Evolutionary conservation across 305 asterid genomes (phyloP).

Genomic region (Fraxinus albicans): DNA sequence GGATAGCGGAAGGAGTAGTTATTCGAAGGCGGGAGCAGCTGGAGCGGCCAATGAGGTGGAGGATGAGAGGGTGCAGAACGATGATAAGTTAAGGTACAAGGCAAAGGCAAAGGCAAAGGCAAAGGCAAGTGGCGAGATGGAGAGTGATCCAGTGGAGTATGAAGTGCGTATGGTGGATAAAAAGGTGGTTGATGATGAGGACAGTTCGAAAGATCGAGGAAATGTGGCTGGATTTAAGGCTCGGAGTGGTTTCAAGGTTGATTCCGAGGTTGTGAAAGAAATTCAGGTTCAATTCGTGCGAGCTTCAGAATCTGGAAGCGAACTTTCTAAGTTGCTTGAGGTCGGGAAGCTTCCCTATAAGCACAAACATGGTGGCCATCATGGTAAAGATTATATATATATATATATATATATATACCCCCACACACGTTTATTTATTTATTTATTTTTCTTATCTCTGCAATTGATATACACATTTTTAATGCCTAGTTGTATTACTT

Average conservation of each 20-base stretch:
- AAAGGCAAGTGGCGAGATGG: slow-evolving; percentile 32
- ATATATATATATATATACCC: too few species aligned
- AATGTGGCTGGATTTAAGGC: slow-evolving; percentile 59
- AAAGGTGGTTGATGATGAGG: slow-evolving; percentile 64
- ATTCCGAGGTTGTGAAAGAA: slow-evolving; percentile 77
- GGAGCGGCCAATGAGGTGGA: slow-evolving; percentile 33
- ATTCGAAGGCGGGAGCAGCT: slow-evolving; percentile 39
- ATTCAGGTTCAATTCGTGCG: slow-evolving; percentile 74
- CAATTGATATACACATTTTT: slow-evolving; percentile 19
- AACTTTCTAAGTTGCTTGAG: slow-evolving; percentile 78
- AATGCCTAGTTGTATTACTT: background rate
- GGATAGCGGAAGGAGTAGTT: slow-evolving; percentile 54
- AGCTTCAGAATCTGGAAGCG: slow-evolving; percentile 76
- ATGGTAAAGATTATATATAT: slow-evolving; percentile 45
- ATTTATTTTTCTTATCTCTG: slow-evolving; percentile 20
- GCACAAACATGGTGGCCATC: slow-evolving; percentile 68
- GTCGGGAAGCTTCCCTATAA: slow-evolving; percentile 86
- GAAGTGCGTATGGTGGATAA: slow-evolving; percentile 90
- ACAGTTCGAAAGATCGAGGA: slow-evolving; percentile 46
- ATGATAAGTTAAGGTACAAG: slow-evolving; percentile 47
- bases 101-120: slow-evolving; percentile 36
- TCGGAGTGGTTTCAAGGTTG: slow-evolving; percentile 61
- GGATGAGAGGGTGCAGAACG: slow-evolving; percentile 35
- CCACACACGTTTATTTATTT: too few species aligned
- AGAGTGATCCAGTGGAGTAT: slow-evolving; percentile 72